Evolutionary conservation across 2,329 filamentous ascomycete genomes (phyloP), one percentile per base, ranked within the genome.

Genomic region (Colletotrichum sp.): DNA sequence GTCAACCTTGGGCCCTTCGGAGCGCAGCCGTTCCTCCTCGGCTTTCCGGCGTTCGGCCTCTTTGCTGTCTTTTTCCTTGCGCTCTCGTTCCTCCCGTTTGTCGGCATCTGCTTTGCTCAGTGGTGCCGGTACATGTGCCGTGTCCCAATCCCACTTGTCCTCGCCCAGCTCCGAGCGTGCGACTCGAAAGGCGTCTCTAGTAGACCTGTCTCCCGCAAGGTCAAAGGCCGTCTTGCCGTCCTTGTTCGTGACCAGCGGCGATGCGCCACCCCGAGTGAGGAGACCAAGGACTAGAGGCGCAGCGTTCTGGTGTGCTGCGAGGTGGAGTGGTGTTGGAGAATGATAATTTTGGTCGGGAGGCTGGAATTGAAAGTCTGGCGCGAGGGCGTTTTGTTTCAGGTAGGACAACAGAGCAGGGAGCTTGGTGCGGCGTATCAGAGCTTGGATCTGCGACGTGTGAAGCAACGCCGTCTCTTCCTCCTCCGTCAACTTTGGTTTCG

Each of bases 151-250:
- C 92, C 94, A 98, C 21, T 88, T 90, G 0, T 83, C 83, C 82
- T 98, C 95, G 18, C 96, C 96, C 2, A 98, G 88, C 81, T 98
- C 94, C 36, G 92, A 90, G 8, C 97, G 94, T 6, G 96, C 95
- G 3, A 98, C 92, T 3, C 97, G 94, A 86, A 99, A 99, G 0
- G 96, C 95, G 82, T 99, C 96, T 3, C 96, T 92, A 0, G 96
- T 98, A 3, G 93, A 85, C 6, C 96, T 92, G 82, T 99, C 96
- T 57, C 96, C 95, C 1, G 95, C 92, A 2, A 99, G 90, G 71
- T 98, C 95, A 82, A 98, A 99, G 0, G 97, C 86, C 1, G 95
- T 94, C 83, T 94, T 96, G n/a, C 94, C 94, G 77, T 98, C 95
- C 5, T 84, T 87, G 81, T 94, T 98, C 30, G 84, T 84, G 2